These are phyloP conservation scores for Begonia masoniana DNA, from an alignment of 306 rosid genomes.

Conservation along the genomic window DNA sequence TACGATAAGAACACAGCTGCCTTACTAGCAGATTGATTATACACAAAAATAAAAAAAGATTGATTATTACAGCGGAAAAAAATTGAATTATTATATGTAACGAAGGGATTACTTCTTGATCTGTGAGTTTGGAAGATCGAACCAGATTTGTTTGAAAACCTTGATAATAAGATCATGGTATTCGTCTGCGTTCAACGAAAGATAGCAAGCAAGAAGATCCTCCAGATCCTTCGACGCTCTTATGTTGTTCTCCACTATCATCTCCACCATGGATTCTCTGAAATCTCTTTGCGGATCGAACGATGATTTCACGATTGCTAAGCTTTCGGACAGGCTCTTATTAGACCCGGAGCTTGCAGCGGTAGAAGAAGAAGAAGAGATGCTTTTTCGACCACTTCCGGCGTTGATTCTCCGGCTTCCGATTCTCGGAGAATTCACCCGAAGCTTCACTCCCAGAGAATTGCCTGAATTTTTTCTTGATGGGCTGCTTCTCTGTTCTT, in stretches of 20 bases:
- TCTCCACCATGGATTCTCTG: constrained; percentile 94
- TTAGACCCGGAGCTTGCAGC: constrained; percentile 16
- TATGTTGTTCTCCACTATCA: constrained; percentile 82
- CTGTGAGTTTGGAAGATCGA: constrained; percentile 43
- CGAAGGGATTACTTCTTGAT: no score
- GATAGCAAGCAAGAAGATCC: constrained; percentile 95
- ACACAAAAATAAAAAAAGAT: no score
- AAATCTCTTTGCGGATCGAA: constrained; percentile 75
- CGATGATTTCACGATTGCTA: constrained; percentile 79
- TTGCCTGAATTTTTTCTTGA: constrained; percentile 29
- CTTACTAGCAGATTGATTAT: no score
- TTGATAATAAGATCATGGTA: constrained; percentile 84
- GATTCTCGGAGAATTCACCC: constrained; percentile 51
- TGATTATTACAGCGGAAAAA: no score
- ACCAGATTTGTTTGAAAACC: constrained; percentile 96
- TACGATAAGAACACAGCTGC: no score
- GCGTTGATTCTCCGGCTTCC: constrained; percentile 18
- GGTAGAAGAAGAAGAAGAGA: constrained; percentile 4
- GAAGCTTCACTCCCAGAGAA: constrained; percentile 52
- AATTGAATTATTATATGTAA: no score
- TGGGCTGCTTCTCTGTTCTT: constrained; percentile 4
- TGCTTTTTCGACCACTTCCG: constrained; percentile 28
- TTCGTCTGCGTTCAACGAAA: constrained; percentile 75
- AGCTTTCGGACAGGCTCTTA: constrained; percentile 49
- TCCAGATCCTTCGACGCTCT: constrained; percentile 78